Evolutionary conservation across 2,329 filamentous ascomycete genomes (phyloP).

Genomic region (Fusarium torreyae): DNA sequence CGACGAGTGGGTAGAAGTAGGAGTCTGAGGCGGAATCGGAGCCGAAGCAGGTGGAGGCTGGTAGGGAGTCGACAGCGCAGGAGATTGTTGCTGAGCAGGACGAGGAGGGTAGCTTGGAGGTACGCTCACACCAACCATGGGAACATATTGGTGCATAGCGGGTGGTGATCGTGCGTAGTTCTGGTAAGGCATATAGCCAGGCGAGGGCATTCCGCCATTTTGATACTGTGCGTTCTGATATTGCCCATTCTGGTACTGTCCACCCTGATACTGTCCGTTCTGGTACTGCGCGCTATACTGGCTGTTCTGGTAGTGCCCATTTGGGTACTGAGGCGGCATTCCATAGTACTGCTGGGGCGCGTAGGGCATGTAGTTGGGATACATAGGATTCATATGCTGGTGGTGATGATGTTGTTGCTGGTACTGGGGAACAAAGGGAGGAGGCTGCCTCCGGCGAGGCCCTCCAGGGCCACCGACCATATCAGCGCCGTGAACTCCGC

Average conservation of each 20-base stretch:
- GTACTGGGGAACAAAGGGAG: constrained; percentile 58
- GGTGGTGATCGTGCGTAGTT: constrained; percentile 66
- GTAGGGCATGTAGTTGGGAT: constrained; percentile 68
- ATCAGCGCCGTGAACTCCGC: constrained; percentile 54
- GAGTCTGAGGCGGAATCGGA: constrained; percentile 64
- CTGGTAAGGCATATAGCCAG: constrained; percentile 60
- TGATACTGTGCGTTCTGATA: constrained; percentile 45
- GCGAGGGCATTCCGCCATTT: constrained; percentile 57
- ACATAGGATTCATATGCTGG: constrained; percentile 64
- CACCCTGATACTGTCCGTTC: constrained; percentile 38
- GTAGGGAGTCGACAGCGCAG: constrained; percentile 70
- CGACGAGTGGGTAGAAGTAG: constrained; percentile 67
- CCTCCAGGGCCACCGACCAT: constrained; percentile 56
- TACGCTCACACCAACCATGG: constrained; percentile 64
- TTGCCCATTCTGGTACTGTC: constrained; percentile 62
- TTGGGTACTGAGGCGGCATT: constrained; percentile 70
- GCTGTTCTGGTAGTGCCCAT: constrained; percentile 48
- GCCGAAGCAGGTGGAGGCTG: constrained; percentile 65
- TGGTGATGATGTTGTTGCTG: constrained; percentile 57
- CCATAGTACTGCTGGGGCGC: constrained; percentile 63
- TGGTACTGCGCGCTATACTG: constrained; percentile 48
- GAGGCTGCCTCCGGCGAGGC: constrained; percentile 58
- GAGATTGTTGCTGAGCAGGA: constrained; percentile 62
- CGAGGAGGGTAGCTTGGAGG: constrained; percentile 65
- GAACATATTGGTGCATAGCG: constrained; percentile 69